A percentile compares a stretch with the other conserved stretches of the same genome.
These are phyloP conservation scores for Phellopilus nigrolimitatus DNA, from an alignment of 1,284 basidiomycete genomes.

Conservation along the genomic window DNA sequence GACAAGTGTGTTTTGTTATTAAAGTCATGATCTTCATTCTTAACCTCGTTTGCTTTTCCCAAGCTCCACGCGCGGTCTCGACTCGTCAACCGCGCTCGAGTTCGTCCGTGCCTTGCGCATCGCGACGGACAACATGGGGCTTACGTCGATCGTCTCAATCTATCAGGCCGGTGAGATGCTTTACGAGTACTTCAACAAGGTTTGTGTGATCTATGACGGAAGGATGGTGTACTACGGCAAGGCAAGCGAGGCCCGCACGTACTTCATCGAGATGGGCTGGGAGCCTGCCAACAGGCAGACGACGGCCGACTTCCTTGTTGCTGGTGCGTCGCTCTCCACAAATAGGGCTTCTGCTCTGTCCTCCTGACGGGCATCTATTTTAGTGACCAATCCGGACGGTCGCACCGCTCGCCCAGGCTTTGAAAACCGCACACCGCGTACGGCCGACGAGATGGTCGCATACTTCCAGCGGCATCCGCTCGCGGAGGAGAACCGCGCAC, in stretches of 20 bases:
- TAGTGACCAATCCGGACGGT: slow-evolving; percentile 56
- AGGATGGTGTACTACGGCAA: slow-evolving; percentile 60
- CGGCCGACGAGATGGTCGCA: slow-evolving; percentile 55
- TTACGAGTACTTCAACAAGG: slow-evolving; percentile 55
- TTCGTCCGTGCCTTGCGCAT: slow-evolving; percentile 53
- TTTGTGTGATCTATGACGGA: slow-evolving; percentile 61
- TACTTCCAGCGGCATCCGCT: slow-evolving; percentile 32
- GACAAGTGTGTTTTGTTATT: slow-evolving; percentile 51
- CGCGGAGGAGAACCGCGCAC: slow-evolving; percentile 29
- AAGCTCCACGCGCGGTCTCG: slow-evolving; percentile 41
- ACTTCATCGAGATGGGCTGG: slow-evolving; percentile 63
- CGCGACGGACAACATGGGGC: slow-evolving; percentile 46
- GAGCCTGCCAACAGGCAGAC: slow-evolving; percentile 50
- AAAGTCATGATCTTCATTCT: too few relatives aligned
- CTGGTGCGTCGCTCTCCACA: slow-evolving; percentile 22
- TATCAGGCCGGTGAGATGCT: slow-evolving; percentile 56
- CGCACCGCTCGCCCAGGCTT: slow-evolving; percentile 48
- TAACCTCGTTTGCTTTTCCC: too few relatives aligned
- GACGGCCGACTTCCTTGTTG: slow-evolving; percentile 55
- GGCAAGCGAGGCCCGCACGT: slow-evolving; percentile 46
- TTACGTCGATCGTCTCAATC: slow-evolving; percentile 52
- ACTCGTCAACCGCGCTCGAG: slow-evolving; percentile 56
- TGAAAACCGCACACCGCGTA: slow-evolving; percentile 47
- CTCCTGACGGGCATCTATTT: slow-evolving; percentile 21
- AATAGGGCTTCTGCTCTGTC: neutral